phyloP scores from a whole-genome alignment of 257 asterid genomes.

The Capsicum baccatum region DNA sequence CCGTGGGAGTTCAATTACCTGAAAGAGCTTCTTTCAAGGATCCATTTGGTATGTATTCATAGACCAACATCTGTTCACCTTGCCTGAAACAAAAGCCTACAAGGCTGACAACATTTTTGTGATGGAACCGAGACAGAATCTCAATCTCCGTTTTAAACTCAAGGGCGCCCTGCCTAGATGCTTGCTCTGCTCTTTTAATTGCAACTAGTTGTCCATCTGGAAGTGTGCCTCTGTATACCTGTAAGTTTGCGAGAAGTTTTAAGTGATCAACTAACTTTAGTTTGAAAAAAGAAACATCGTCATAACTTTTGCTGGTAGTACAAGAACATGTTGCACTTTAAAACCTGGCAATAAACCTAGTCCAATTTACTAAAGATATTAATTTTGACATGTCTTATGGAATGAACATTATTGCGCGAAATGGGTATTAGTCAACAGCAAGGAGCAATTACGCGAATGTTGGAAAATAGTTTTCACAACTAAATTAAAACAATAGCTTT shows the following conservation, averaged over 20 bases:
- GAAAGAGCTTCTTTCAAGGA: constrained; percentile 33
- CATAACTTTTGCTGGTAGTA: no score
- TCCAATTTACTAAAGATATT: not conserved
- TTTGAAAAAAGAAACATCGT: no score
- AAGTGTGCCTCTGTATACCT: constrained; percentile 33
- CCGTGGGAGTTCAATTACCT: constrained; percentile 1
- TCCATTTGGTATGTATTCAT: constrained; percentile 31
- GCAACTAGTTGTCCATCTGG: constrained; percentile 31
- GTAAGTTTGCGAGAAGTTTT: not conserved
- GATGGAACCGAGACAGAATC: constrained; percentile 35
- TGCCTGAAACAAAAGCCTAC: constrained; percentile 36
- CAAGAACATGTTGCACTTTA: not conserved
- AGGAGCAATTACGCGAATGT: not conserved
- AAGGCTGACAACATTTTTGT: constrained; percentile 35
- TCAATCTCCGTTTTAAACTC: constrained; percentile 39
- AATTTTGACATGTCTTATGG: not conserved
- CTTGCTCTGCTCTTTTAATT: constrained; percentile 30
- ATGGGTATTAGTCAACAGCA: not conserved
- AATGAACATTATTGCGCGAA: not conserved
- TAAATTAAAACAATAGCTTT: not conserved
- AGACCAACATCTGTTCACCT: constrained; percentile 32
- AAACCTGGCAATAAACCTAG: not conserved
- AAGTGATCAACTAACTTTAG: constrained; percentile 2
- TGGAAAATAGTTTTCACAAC: not conserved
- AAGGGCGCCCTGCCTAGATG: constrained; percentile 32